These are phyloP conservation scores for Pythium brassicae DNA, from an alignment of 352 stramenopile species.

Conservation along the genomic window DNA sequence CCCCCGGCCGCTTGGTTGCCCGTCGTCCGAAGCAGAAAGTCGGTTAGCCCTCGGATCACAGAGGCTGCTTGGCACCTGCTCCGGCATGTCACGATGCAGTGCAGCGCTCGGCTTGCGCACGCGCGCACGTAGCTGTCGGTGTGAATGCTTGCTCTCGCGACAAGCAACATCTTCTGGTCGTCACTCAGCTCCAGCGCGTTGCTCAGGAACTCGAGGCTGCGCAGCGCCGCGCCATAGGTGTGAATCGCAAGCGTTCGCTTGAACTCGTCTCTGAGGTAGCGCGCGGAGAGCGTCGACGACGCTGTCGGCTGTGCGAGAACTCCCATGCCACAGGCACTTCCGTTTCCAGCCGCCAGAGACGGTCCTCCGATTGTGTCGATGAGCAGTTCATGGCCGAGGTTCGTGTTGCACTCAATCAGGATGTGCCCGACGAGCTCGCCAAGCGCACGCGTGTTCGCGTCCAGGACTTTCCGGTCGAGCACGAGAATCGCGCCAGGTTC, in stretches of 20 bases:
- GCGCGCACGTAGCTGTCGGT: constrained; percentile 29
- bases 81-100: constrained; percentile 21
- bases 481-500: background rate
- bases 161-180: constrained; percentile 62
- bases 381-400: constrained; percentile 38
- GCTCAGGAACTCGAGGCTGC: constrained; percentile 41
- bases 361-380: constrained; percentile 5
- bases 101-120: constrained; percentile 31
- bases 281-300: background rate
- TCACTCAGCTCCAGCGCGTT: constrained; percentile 37
- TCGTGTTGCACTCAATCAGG: constrained; percentile 64
- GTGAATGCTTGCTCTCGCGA: constrained; percentile 52
- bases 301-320: background rate
- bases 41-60: constrained; percentile 50
- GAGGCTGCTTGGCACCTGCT: constrained; percentile 17
- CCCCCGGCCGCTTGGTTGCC: constrained; percentile 21
- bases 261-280: constrained; percentile 37
- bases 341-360: constrained; percentile 1
- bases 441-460: constrained; percentile 22
- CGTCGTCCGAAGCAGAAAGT: constrained; percentile 55
- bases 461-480: constrained; percentile 37
- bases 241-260: constrained; percentile 42
- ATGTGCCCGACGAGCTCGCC: constrained; percentile 61
- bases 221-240: constrained; percentile 44
- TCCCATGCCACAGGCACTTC: constrained; percentile 1